Percentiles rank a stretch among this genome's conserved stretches.
phyloP scores from a whole-genome alignment of 1,284 basidiomycete species.

The Hypsizygus ulmarius region DNA sequence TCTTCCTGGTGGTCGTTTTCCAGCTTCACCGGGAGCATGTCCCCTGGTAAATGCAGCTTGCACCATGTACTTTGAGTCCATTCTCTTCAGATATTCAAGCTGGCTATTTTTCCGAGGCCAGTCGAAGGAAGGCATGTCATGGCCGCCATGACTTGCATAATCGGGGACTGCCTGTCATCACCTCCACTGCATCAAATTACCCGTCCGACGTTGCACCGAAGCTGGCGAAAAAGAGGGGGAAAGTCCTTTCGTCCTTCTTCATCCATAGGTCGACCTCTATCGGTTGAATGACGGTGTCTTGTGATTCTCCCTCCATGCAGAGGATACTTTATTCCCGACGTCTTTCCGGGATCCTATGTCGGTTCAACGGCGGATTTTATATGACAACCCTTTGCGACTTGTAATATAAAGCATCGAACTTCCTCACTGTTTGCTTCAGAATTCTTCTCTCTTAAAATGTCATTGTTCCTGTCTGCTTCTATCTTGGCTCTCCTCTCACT shows the following conservation, averaged over 20 bases:
- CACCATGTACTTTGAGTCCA: background rate
- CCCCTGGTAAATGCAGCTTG: background rate
- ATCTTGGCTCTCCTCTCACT: constrained; percentile 46
- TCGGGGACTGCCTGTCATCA: constrained; percentile 9
- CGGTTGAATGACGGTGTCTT: constrained; percentile 24
- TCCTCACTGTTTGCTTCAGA: constrained; percentile 5
- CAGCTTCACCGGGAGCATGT: background rate
- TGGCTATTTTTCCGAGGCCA: constrained; percentile 11
- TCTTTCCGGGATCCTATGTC: constrained; percentile 40
- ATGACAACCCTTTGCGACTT: constrained; percentile 12
- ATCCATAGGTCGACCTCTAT: constrained; percentile 4
- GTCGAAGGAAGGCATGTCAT: background rate
- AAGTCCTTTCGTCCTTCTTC: constrained; percentile 6
- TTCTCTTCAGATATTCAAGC: background rate
- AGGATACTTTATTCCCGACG: constrained; percentile 34
- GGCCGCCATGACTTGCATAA: background rate
- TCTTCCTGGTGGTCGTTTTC: background rate
- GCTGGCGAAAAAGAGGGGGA: constrained; percentile 11
- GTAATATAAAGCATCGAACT: constrained; percentile 13
- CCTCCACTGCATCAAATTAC: constrained; percentile 1
- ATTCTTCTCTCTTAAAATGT: constrained; percentile 35
- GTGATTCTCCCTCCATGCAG: constrained; percentile 18
- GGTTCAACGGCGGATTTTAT: constrained; percentile 43
- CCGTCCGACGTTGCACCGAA: constrained; percentile 30
- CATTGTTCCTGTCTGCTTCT: constrained; percentile 47